These are phyloP conservation scores for Akanthomyces dipterigenus DNA, from an alignment of 2,329 filamentous ascomycete species.

Conservation along the genomic window DNA sequence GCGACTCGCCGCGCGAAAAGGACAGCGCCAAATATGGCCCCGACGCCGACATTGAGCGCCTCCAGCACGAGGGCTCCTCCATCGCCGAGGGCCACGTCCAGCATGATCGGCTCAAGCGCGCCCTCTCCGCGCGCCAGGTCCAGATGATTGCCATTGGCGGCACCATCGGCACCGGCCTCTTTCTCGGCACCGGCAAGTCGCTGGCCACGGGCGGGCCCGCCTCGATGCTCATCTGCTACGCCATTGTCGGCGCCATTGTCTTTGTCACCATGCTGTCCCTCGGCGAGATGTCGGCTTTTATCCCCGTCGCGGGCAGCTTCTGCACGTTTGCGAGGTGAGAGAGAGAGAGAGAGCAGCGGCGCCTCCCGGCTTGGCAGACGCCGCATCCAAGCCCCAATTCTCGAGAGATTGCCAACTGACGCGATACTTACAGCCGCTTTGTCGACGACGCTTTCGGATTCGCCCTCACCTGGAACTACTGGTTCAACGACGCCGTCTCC, in stretches of 20 bases:
- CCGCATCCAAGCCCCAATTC: not conserved
- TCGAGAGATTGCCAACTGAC: not conserved
- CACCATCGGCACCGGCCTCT: conserved; percentile 55
- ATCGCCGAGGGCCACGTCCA: conserved; percentile 17
- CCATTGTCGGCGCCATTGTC: conserved; percentile 50
- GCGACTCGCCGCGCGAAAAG: conserved; percentile 7
- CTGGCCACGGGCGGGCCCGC: conserved; percentile 54
- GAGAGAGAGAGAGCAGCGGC: not conserved
- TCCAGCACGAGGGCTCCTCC: not conserved
- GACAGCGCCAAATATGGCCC: not conserved
- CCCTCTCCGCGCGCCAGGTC: conserved; percentile 54
- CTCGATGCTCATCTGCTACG: conserved; percentile 50
- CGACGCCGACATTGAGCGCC: conserved; percentile 2
- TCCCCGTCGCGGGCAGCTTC: conserved; percentile 46
- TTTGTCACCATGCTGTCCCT: conserved; percentile 52
- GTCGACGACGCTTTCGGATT: conserved; percentile 49
- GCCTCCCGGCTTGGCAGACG: not conserved
- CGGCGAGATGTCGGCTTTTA: conserved; percentile 54
- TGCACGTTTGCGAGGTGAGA: conserved; percentile 39
- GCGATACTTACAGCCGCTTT: conserved; percentile 30
- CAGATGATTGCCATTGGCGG: conserved; percentile 61
- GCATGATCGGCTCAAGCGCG: conserved; percentile 44
- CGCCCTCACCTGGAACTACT: conserved; percentile 53
- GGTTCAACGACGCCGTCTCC: conserved; percentile 56
- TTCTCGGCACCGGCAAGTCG: conserved; percentile 55